Base-by-base conservation (phyloP, 139 green algal genomes). In the Chlamydomonas schloesseri region DNA sequence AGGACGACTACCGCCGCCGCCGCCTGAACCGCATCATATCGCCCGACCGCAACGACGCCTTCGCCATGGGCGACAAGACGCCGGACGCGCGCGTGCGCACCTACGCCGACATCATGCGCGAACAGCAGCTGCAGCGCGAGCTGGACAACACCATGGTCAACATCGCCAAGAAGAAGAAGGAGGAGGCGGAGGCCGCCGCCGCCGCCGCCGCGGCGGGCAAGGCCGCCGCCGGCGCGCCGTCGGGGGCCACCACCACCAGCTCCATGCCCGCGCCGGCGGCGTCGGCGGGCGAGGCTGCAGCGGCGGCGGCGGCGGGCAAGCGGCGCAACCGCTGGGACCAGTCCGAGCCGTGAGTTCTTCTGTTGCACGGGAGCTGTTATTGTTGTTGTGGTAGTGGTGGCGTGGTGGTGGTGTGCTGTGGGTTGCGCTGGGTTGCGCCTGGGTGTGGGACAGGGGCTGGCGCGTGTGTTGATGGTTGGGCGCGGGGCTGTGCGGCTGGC, bases 81-180 rank as follows among this genome's bases (percentile, higher is more conserved):
- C 95, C 96, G 67, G 95, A 96, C 69, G 88, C 93, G 10, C 75
- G 90, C n/a, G 92, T 96, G 46, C 88, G 92, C 42, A 99, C 94
- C 10, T 99, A 99, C 77, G 97, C 94, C 13, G 97, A 99, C 77
- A 92, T 97, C 14, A 97, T 99, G 94, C 88, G 91, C 9, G 94
- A 98, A 85, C 87, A 95, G 87, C 87, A 94, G 89, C 84, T 99
- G 72, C 90, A 94, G 65, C 88, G 96, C 11, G 96, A 99, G 91
- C 92, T 94, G 47, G 97, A 98, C 81, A 98, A 99, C 82, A 99
- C 97, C 36, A 90, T 99, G 79, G 83, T 91, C 26, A 98, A 99
- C 84, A 99, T 99, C 68, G 84, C 86, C 29, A 93, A 95, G 55
- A 97, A 98, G 89, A 91, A 95, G 88, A 90, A 93, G 81, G 86